These are phyloP conservation scores for Leishmania gerbilli DNA, from an alignment of 208 protist species.

Conservation along the genomic window DNA sequence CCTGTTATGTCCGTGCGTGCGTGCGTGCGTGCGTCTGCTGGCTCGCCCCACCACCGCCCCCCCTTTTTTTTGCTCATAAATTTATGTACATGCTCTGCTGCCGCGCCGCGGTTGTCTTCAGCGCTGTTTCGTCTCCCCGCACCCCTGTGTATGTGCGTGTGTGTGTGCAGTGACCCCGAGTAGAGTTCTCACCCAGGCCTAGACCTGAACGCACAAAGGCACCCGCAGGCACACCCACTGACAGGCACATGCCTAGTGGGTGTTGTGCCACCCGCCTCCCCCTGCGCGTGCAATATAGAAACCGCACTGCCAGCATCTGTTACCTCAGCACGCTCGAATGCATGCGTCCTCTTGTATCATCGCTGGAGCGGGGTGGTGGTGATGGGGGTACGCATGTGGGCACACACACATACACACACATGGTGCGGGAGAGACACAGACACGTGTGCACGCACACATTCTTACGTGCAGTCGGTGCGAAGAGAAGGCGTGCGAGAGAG, in stretches of 20 bases:
- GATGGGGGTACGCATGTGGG: neutral
- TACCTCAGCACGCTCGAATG: neutral
- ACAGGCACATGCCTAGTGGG: neutral
- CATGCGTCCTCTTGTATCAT: neutral
- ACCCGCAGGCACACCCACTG: constrained; percentile 1
- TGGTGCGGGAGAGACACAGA: neutral
- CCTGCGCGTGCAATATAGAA: neutral
- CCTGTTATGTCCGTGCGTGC: constrained; percentile 4
- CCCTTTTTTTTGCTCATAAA: too few relatives aligned
- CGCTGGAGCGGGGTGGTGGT: neutral
- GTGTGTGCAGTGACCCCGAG: neutral
- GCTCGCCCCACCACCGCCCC: too few relatives aligned
- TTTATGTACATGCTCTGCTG: too few relatives aligned
- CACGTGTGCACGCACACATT: neutral
- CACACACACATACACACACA: neutral
- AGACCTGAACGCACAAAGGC: neutral
- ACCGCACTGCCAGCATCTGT: neutral
- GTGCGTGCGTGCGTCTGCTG: constrained; percentile 6
- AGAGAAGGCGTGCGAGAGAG: neutral
- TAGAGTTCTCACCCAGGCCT: neutral
- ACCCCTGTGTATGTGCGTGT: too few relatives aligned
- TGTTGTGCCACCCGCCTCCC: neutral
- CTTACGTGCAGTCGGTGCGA: neutral
- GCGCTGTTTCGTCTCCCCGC: too few relatives aligned
- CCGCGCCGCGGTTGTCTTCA: too few relatives aligned